phyloP scores from a whole-genome alignment of 441 rosid genomes.

The Isatis lusitanica region DNA sequence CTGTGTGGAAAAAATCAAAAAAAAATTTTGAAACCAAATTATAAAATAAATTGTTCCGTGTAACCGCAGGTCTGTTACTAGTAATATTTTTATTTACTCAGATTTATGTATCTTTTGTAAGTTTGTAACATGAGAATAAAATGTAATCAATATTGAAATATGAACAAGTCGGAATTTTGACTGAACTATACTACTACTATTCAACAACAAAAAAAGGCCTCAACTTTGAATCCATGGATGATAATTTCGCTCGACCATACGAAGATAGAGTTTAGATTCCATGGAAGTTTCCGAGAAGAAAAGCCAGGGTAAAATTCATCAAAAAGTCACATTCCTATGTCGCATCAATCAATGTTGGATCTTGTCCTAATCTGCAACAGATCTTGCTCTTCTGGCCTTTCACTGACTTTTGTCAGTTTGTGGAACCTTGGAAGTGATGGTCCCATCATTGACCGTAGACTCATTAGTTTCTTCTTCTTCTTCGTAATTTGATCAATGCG shows the following conservation, averaged over 20 bases:
- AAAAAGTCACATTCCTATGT: not conserved
- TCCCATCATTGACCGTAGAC: constrained; percentile 27
- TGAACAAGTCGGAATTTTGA: constrained; percentile 4
- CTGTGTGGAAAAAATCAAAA: no score
- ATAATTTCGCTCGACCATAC: not conserved
- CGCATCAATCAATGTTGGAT: constrained; percentile 1
- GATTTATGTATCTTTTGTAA: not conserved
- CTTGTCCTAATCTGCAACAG: constrained; percentile 5
- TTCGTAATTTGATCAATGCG: not conserved
- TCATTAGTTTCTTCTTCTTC: constrained; percentile 18
- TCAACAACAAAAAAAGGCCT: not conserved
- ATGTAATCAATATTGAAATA: not conserved
- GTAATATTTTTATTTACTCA: not conserved
- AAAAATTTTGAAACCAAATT: no score
- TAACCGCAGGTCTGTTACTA: no score
- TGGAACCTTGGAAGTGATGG: constrained; percentile 20
- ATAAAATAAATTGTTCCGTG: no score
- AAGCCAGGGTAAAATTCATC: not conserved
- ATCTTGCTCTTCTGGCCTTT: constrained; percentile 1
- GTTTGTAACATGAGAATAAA: constrained; percentile 2
- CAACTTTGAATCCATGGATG: constrained; percentile 5
- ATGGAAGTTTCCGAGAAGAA: constrained; percentile 22
- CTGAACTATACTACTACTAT: not conserved
- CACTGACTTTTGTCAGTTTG: not conserved
- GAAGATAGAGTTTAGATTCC: not conserved